A percentile compares a stretch with the other conserved stretches of the same genome.
These are phyloP conservation scores for Aspergillus neoniger DNA, from an alignment of 2,329 filamentous ascomycete genomes.

Conservation along the genomic window DNA sequence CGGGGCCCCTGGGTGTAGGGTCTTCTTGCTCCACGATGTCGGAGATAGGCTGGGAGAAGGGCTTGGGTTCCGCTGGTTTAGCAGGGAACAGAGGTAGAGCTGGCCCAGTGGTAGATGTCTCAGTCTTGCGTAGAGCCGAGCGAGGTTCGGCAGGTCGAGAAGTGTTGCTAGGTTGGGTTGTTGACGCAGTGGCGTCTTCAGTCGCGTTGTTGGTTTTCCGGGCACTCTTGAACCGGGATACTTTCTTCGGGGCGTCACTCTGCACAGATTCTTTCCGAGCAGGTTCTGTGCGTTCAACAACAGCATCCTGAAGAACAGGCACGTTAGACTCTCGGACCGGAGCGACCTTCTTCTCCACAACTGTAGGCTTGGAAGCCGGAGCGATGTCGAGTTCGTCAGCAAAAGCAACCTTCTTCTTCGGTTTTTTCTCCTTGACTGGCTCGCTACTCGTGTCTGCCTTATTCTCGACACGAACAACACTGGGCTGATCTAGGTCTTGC, in stretches of 20 bases:
- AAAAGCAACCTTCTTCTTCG: conserved; percentile 76
- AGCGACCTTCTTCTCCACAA: conserved; percentile 31
- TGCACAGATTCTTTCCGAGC: conserved; percentile 21
- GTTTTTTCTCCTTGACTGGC: conserved; percentile 27
- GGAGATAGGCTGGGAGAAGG: conserved; percentile 41
- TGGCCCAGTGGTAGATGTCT: conserved; percentile 23
- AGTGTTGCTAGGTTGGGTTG: conserved; percentile 15
- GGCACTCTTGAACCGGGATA: conserved; percentile 48
- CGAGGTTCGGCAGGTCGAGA: conserved; percentile 24
- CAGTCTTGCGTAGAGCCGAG: conserved; percentile 25
- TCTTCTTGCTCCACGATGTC: conserved; percentile 25
- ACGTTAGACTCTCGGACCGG: conserved; percentile 30
- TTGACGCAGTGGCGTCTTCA: conserved; percentile 12
- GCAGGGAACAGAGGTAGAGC: conserved; percentile 42
- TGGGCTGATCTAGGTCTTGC: conserved; percentile 31
- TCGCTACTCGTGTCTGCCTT: conserved; percentile 16
- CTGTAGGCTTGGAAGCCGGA: conserved; percentile 39
- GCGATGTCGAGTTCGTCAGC: conserved; percentile 73
- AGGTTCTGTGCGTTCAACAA: conserved; percentile 45
- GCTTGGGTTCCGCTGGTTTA: conserved; percentile 38
- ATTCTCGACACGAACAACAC: conserved; percentile 29
- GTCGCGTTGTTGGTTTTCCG: conserved; percentile 23
- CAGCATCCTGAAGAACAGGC: conserved; percentile 42
- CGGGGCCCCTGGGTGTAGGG: conserved; percentile 42
- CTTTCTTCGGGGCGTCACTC: conserved; percentile 38